These are phyloP conservation scores for Eucalyptus urophylla DNA, from an alignment of 345 rosid species.

Conservation along the genomic window DNA sequence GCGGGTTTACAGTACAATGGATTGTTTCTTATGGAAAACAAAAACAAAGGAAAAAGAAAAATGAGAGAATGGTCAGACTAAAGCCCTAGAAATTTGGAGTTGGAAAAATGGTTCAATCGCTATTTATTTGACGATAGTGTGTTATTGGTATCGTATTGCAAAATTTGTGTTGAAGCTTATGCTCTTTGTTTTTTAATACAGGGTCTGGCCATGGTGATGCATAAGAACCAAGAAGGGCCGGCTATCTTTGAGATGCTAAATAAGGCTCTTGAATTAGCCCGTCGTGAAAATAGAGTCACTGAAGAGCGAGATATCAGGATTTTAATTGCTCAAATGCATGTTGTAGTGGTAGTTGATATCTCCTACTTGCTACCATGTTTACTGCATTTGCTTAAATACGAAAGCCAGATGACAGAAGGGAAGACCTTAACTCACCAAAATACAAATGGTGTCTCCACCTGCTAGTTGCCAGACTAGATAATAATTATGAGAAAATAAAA, in stretches of 20 bases:
- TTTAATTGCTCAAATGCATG: constrained; percentile 82
- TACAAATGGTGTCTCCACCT: neutral
- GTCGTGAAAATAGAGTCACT: constrained; percentile 35
- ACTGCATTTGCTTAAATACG: neutral
- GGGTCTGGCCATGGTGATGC: constrained; percentile 96
- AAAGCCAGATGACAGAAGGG: neutral
- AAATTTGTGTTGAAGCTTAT: neutral
- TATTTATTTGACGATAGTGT: neutral
- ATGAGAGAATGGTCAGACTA: neutral
- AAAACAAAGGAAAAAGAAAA: neutral
- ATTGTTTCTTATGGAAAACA: neutral
- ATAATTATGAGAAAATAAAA: neutral
- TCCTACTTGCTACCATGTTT: neutral
- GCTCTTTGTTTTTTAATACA: constrained; percentile 3
- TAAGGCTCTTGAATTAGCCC: constrained; percentile 56
- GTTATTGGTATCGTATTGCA: neutral
- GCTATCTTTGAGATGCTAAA: constrained; percentile 78
- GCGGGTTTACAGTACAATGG: neutral
- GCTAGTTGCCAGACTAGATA: neutral
- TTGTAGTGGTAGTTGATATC: constrained; percentile 43
- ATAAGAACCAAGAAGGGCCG: constrained; percentile 61
- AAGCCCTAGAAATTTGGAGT: neutral
- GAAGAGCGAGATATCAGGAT: constrained; percentile 83
- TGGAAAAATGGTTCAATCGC: neutral
- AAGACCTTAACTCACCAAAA: neutral